Evolutionary conservation across 208 protist species (phyloP), one percentile per base, ranked within the genome.

Genomic region (Tritrichomonas foetus): DNA sequence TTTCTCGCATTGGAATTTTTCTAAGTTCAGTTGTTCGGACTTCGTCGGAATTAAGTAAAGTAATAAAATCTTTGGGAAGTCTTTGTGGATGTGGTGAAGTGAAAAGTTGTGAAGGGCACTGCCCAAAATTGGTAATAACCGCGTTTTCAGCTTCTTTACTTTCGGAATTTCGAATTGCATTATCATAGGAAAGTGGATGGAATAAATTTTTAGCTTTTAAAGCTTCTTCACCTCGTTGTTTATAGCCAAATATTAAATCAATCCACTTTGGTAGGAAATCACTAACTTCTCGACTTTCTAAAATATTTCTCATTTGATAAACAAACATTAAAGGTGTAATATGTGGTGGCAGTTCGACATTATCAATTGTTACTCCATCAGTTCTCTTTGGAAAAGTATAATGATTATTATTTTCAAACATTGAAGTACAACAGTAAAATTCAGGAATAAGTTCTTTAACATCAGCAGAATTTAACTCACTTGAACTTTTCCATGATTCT

Each of bases 161-260:
- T n/a, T n/a, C n/a, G n/a, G n/a, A n/a, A 44, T 2, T 44, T 75
- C 44, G 14, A 44, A 36, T 36, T 75, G 33, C 44, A 13, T 75
- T 36, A 25, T 2, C 74, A 36, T 82, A 82, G 1, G 74, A 20
- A 14, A 82, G 25, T 53, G 74, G 74, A 82, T 82, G 74, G 41
- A 82, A 82, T 25, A 82, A 20, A 44, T 82, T 82, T 14, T 82
- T 53, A 49, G 74, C 36, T 53, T 50, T 20, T 14, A 82, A 25
- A 53, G 74, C 74, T 20, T 36, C 22, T 50, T 82, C 14, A 9
- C 96, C 96, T 11, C 78, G 78, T 39, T 97, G 94, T 55, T 95
- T 78, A 92, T 96, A 97, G 30, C 96, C 96, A 84, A 96, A 97
- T 41, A 97, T 96, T n/a, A 97, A 93, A 66, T 97, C 96, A 47